Evolutionary conservation across 2,329 filamentous ascomycete species (phyloP).

Genomic region (Didymella exigua): DNA sequence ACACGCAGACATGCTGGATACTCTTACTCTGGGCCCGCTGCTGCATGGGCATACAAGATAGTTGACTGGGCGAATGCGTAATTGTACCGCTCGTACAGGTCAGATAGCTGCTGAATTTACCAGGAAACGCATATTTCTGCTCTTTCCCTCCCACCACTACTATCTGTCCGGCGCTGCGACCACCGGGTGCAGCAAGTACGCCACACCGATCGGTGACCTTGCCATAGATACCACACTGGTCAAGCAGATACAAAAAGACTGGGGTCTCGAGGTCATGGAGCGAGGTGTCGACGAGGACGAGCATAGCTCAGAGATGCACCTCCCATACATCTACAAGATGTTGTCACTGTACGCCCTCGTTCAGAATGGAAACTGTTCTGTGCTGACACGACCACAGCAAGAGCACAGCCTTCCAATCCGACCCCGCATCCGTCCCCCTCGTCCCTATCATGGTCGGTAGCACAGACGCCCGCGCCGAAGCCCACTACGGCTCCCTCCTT

Average conservation of each 20-base stretch:
- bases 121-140: conserved; percentile 85
- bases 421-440: conserved; percentile 70
- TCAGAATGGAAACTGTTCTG: too few species aligned
- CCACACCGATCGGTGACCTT: conserved; percentile 75
- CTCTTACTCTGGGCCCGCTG: conserved; percentile 85
- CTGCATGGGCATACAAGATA: conserved; percentile 91
- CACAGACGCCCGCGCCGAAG: conserved; percentile 70
- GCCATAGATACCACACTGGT: conserved; percentile 66
- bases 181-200: conserved; percentile 72
- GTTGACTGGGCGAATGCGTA: conserved; percentile 79
- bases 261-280: conserved; percentile 60
- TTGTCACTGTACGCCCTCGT: conserved; percentile 55
- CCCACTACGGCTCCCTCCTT: conserved; percentile 70
- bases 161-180: conserved; percentile 79
- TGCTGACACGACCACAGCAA: conserved; percentile 34
- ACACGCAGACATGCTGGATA: conserved; percentile 85
- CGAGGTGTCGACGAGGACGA: conserved; percentile 74
- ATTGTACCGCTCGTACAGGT: conserved; percentile 30
- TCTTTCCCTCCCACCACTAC: conserved; percentile 91
- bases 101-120: background rate
- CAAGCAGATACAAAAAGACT: conserved; percentile 48
- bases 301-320: conserved; percentile 95
- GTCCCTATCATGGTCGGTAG: conserved; percentile 87
- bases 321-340: conserved; percentile 89
- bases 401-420: conserved; percentile 31